Percentiles rank a stretch among this genome's conserved stretches.
Evolutionary conservation across 495 filamentous ascomycete genomes (phyloP).

Genomic region (Tuber borchii): DNA sequence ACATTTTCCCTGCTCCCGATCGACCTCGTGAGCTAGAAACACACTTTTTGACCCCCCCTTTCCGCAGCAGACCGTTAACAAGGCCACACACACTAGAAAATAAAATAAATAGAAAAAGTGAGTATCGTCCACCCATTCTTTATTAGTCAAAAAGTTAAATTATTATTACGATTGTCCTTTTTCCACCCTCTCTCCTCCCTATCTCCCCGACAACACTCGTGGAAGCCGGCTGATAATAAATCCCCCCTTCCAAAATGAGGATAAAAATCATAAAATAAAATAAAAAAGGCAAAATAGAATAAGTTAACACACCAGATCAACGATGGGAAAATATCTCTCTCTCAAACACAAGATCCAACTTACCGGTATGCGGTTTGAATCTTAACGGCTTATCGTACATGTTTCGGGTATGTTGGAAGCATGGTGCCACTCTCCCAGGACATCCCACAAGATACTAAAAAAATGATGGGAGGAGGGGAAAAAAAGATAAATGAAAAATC

Average conservation of each 20-base stretch:
- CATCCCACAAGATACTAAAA: not conserved
- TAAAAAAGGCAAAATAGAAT: not conserved
- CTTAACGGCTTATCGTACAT: constrained; percentile 3
- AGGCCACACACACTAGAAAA: not conserved
- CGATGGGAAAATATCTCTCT: not conserved
- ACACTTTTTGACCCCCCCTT: not conserved
- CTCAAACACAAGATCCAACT: not conserved
- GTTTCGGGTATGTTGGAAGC: not conserved
- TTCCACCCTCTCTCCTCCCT: not conserved
- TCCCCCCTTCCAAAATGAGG: not conserved
- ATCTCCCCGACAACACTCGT: not conserved
- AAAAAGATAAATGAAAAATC: not conserved
- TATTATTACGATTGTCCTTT: not conserved
- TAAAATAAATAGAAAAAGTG: not conserved
- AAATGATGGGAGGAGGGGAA: not conserved
- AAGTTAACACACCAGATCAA: not conserved
- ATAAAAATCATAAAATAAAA: not conserved
- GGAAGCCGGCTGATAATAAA: not conserved
- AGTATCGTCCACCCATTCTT: not conserved
- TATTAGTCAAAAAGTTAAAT: not conserved
- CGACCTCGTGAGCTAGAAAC: not conserved
- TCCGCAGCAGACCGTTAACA: not conserved
- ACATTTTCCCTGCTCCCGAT: not conserved
- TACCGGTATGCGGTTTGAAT: constrained; percentile 5
- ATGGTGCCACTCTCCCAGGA: not conserved